Conservation (phyloP, 768 basidiomycete genomes). For the Coprinopsis strossmayeri region DNA sequence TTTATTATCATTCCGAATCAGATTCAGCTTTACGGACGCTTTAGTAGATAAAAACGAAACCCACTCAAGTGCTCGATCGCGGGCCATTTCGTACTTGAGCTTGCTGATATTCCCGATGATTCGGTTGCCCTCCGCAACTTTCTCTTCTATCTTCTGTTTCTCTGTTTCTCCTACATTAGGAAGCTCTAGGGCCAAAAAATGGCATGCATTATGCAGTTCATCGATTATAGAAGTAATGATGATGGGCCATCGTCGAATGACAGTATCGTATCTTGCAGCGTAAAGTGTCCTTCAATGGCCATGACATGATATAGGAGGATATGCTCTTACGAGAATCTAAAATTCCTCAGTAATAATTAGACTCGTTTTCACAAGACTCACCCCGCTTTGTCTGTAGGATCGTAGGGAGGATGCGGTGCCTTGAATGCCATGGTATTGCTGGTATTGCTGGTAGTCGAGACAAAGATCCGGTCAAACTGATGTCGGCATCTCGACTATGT, state of each 20-base stretch:
- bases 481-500: too few relatives aligned
- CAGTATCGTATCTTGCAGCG: conserved; percentile 58
- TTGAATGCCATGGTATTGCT: conserved; percentile 15
- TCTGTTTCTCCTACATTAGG: conserved; percentile 14
- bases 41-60: too few relatives aligned
- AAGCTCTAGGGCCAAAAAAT: conserved; percentile 43
- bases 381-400: conserved; percentile 66
- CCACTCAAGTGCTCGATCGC: conserved; percentile 66
- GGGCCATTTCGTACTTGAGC: conserved; percentile 85
- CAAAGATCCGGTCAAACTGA: too few relatives aligned
- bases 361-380: conserved; percentile 21
- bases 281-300: neutral
- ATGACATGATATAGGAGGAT: conserved; percentile 2
- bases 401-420: conserved; percentile 61
- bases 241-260: conserved; percentile 73
- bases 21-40: too few relatives aligned
- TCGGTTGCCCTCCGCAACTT: conserved; percentile 66
- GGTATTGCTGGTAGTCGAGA: too few relatives aligned
- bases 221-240: conserved; percentile 82
- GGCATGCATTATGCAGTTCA: conserved; percentile 63
- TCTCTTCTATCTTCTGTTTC: conserved; percentile 26
- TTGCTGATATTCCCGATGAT: conserved; percentile 70
- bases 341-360: neutral
- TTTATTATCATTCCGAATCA: conserved; percentile 28
- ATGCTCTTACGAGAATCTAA: conserved; percentile 57